Evolutionary conservation across 2,329 filamentous ascomycete species (phyloP).

Genomic region (Colletotrichum horii): DNA sequence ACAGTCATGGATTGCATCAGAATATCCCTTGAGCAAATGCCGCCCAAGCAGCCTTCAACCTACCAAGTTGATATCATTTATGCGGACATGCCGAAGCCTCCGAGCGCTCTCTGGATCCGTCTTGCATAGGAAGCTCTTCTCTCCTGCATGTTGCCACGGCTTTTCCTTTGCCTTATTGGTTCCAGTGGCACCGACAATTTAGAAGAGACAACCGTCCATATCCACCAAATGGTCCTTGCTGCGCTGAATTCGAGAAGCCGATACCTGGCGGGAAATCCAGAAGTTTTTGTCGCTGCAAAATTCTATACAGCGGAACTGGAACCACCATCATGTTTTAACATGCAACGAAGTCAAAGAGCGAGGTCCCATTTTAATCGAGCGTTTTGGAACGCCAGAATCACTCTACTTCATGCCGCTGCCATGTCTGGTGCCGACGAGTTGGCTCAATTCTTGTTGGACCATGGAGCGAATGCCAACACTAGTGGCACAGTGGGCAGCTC

Average conservation of each 20-base stretch:
- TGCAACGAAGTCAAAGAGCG: background rate
- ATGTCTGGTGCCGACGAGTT: background rate
- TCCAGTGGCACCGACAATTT: background rate
- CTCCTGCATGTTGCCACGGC: background rate
- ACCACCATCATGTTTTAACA: background rate
- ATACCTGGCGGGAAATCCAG: background rate
- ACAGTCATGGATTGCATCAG: background rate
- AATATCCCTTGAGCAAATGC: background rate
- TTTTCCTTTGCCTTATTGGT: background rate
- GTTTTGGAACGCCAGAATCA: background rate
- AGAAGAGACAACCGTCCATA: background rate
- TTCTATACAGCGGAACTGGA: background rate
- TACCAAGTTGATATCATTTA: background rate
- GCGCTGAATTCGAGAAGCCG: background rate
- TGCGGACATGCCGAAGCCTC: background rate
- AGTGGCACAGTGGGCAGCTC: background rate
- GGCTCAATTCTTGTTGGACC: background rate
- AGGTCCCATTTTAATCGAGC: background rate
- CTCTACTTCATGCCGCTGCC: background rate
- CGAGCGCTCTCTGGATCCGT: background rate
- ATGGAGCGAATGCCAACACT: background rate
- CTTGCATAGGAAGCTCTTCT: background rate
- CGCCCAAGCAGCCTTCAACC: background rate
- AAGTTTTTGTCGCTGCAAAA: background rate
- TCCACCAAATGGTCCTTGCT: background rate